A percentile compares a stretch with the other conserved stretches of the same genome.
Evolutionary conservation across 768 basidiomycete species (phyloP).

Genomic region (Russula emetica): DNA sequence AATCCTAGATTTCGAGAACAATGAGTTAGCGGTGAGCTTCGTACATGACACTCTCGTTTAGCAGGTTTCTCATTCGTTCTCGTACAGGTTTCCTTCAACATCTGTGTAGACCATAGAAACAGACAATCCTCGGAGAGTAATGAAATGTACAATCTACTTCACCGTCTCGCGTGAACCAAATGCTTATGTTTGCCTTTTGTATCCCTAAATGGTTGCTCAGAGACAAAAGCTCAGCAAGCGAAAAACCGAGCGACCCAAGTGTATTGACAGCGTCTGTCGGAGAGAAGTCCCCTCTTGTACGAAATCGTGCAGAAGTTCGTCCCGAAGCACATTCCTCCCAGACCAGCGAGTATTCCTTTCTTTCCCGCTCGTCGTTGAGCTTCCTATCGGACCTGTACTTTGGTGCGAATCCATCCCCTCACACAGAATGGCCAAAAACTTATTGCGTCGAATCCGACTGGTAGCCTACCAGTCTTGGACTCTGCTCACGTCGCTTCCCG

Average conservation of each 20-base stretch:
- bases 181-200: conserved; percentile 17
- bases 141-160: conserved; percentile 46
- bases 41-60: neutral
- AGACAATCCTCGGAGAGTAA: conserved; percentile 24
- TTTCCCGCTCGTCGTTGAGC: conserved; percentile 13
- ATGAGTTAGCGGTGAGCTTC: conserved; percentile 47
- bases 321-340: neutral
- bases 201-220: conserved; percentile 8
- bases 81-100: conserved; percentile 32
- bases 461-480: conserved; percentile 81
- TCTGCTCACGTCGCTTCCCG: conserved; percentile 70
- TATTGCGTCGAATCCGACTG: conserved; percentile 3
- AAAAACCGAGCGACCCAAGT: conserved; percentile 8
- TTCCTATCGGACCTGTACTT: conserved; percentile 51
- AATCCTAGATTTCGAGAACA: conserved; percentile 53
- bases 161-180: conserved; percentile 39
- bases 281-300: neutral
- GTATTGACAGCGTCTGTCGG: neutral
- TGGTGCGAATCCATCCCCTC: conserved; percentile 42
- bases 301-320: conserved; percentile 6
- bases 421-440: conserved; percentile 6
- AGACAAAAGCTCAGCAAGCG: conserved; percentile 10
- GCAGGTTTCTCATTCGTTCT: conserved; percentile 5
- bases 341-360: neutral
- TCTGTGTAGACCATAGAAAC: conserved; percentile 28